phyloP scores from a whole-genome alignment of 2,329 filamentous ascomycete genomes.

The Diaporthe sp. region DNA sequence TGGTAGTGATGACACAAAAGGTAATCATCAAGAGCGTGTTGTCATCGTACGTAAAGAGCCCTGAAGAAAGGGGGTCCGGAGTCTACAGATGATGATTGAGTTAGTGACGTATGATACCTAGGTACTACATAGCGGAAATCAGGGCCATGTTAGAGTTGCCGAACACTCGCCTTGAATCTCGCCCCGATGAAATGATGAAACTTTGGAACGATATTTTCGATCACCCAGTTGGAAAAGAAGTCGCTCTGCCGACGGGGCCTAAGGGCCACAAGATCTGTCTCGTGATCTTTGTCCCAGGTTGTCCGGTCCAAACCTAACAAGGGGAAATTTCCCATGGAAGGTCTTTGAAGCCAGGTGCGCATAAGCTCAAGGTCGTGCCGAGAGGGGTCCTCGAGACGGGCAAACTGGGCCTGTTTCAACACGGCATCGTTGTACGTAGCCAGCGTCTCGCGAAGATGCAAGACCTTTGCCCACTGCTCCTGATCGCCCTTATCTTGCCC shows the following conservation, averaged over 20 bases:
- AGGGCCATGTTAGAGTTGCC: background rate
- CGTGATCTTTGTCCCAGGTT: background rate
- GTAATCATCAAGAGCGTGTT: background rate
- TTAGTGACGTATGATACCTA: background rate
- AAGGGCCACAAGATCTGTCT: background rate
- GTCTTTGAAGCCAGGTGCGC: background rate
- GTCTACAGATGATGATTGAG: background rate
- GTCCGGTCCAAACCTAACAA: background rate
- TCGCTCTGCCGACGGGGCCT: background rate
- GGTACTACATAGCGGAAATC: background rate
- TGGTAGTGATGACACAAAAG: background rate
- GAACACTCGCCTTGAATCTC: background rate
- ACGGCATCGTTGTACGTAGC: background rate
- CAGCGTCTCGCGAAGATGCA: background rate
- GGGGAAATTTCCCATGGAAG: background rate
- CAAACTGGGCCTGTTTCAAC: background rate
- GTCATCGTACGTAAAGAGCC: background rate
- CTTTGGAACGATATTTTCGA: background rate
- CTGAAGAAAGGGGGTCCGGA: background rate
- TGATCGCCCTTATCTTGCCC: background rate
- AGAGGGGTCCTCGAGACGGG: background rate
- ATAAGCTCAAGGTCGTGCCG: background rate
- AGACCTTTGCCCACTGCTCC: background rate
- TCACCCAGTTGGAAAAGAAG: background rate
- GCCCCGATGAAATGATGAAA: background rate